Evolutionary conservation across 2,329 filamentous ascomycete genomes (phyloP).

Genomic region (Periconia sp.): DNA sequence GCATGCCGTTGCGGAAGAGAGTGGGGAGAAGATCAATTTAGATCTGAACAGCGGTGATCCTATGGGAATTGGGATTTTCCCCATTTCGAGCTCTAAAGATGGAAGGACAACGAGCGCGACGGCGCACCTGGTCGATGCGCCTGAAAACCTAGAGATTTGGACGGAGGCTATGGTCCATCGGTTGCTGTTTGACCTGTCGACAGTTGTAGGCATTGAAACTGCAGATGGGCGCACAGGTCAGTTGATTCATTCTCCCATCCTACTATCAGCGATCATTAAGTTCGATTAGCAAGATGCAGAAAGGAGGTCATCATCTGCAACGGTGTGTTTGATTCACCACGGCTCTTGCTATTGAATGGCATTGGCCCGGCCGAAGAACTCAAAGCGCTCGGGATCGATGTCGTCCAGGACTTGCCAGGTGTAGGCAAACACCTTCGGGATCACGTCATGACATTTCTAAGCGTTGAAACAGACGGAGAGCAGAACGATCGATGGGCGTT

Average conservation of each 20-base stretch:
- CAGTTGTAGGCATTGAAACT: slow-evolving; percentile 30
- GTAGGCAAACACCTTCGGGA: slow-evolving; percentile 52
- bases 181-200: slow-evolving; percentile 30
- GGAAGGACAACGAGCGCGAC: slow-evolving; percentile 38
- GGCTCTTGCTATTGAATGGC: slow-evolving; percentile 52
- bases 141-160: slow-evolving; percentile 57
- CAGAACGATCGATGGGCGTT: slow-evolving; percentile 46
- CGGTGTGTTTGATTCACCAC: slow-evolving; percentile 38
- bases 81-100: slow-evolving; percentile 40
- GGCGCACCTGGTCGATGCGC: slow-evolving; percentile 42
- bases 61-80: slow-evolving; percentile 31
- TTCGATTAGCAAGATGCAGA: slow-evolving; percentile 17
- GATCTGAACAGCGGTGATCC: slow-evolving; percentile 52
- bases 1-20: slow-evolving; percentile 55
- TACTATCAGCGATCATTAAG: neutral
- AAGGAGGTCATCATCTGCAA: slow-evolving; percentile 40
- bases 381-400: slow-evolving; percentile 43
- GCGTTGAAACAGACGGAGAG: slow-evolving; percentile 44
- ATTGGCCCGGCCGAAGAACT: slow-evolving; percentile 51
- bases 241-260: slow-evolving; percentile 19
- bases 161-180: slow-evolving; percentile 50
- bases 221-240: slow-evolving; percentile 35
- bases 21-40: slow-evolving; percentile 57
- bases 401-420: slow-evolving; percentile 44
- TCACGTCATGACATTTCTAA: slow-evolving; percentile 49